These are phyloP conservation scores for Luvunga scandens DNA, from an alignment of 345 rosid genomes.

Conservation along the genomic window DNA sequence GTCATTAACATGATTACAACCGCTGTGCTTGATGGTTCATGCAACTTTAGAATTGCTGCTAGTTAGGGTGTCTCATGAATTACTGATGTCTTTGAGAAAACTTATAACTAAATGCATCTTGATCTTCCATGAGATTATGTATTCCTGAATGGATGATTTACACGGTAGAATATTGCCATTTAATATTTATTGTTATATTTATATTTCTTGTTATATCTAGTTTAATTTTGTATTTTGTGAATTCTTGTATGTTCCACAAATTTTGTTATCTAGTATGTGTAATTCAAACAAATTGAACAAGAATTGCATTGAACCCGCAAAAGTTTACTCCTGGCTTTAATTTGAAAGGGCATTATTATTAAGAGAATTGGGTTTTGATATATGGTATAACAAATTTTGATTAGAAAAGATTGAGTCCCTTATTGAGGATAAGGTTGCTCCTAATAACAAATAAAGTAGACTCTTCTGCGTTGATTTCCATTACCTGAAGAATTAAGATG, in stretches of 20 bases:
- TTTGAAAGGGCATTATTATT: neutral
- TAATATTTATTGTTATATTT: too few relatives aligned
- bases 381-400: neutral
- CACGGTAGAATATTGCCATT: neutral
- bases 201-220: too few relatives aligned
- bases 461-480: neutral
- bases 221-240: too few relatives aligned
- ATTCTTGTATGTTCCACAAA: too few relatives aligned
- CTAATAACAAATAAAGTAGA: neutral
- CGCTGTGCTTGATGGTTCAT: neutral
- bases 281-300: neutral
- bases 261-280: too few relatives aligned
- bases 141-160: neutral
- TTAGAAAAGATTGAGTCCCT: neutral
- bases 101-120: neutral
- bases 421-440: neutral
- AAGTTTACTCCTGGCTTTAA: too few relatives aligned
- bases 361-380: neutral
- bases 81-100: neutral
- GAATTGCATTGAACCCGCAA: neutral
- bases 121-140: neutral
- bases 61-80: neutral
- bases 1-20: neutral
- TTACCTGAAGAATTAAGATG: neutral
- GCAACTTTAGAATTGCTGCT: neutral